Evolutionary conservation across 257 asterid species (phyloP).

Genomic region (Oldenlandia corymbosa): DNA sequence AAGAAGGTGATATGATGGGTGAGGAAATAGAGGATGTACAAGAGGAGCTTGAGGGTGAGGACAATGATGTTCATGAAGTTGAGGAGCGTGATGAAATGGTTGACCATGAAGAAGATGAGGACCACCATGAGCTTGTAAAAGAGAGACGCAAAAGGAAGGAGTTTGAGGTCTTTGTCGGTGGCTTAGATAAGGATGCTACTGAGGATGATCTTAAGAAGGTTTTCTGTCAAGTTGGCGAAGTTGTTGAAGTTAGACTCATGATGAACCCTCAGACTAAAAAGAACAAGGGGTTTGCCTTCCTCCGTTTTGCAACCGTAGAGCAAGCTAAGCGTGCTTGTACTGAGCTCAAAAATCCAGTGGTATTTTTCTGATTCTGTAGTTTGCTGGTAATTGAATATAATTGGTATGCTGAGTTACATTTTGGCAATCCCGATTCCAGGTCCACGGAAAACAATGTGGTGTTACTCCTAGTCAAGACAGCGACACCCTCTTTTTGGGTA

Average conservation of each 20-base stretch:
- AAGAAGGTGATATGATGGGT: conserved; percentile 56
- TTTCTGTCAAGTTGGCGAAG: conserved; percentile 83
- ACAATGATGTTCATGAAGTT: conserved; percentile 44
- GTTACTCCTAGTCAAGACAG: conserved; percentile 97
- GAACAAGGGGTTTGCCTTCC: conserved; percentile 96
- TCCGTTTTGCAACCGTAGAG: conserved; percentile 88
- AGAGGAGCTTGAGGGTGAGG: conserved; percentile 71
- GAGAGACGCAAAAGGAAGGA: conserved; percentile 97
- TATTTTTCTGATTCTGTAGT: conserved; percentile 40
- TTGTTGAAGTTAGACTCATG: conserved; percentile 91
- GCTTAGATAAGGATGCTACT: conserved; percentile 95
- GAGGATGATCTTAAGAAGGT: conserved; percentile 88
- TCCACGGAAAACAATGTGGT: conserved; percentile 97
- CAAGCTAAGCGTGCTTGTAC: conserved; percentile 92
- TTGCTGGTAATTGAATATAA: conserved; percentile 25
- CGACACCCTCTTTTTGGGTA: conserved; percentile 92
- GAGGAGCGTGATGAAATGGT: conserved; percentile 53
- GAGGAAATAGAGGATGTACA: conserved; percentile 59
- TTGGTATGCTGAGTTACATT: conserved; percentile 26
- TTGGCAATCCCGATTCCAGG: conserved; percentile 65
- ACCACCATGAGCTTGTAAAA: conserved; percentile 70
- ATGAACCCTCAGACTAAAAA: conserved; percentile 96
- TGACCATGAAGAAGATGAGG: conserved; percentile 80
- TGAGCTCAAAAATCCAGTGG: conserved; percentile 85
- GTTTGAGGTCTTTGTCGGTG: conserved; percentile 93